These are phyloP conservation scores for Debaryomyces singareniensis DNA, from an alignment of 1,139 yeast species.

Conservation along the genomic window DNA sequence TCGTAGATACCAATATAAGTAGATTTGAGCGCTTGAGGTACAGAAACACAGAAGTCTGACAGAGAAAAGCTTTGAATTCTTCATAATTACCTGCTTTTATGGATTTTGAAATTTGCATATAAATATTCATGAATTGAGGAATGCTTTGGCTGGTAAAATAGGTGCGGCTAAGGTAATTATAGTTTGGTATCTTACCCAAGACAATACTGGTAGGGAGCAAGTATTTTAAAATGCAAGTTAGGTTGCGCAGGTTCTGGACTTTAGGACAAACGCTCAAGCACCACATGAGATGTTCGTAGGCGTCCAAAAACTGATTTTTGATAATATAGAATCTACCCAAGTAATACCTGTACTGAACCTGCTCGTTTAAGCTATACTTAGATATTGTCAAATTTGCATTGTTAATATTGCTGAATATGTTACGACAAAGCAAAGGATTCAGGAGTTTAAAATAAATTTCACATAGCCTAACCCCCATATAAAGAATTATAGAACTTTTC, in stretches of 20 bases:
- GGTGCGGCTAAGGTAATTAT: slow-evolving; percentile 14
- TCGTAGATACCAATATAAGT: slow-evolving; percentile 18
- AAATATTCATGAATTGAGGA: slow-evolving; percentile 28
- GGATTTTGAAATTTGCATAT: slow-evolving; percentile 26
- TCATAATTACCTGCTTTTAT: slow-evolving; percentile 36
- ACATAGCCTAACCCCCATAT: slow-evolving; percentile 54
- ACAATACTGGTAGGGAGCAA: slow-evolving; percentile 54
- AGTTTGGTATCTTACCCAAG: slow-evolving; percentile 45
- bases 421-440: slow-evolving; percentile 65
- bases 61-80: slow-evolving; percentile 23
- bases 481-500: slow-evolving; percentile 38
- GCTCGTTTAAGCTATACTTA: slow-evolving; percentile 43
- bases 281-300: slow-evolving; percentile 59
- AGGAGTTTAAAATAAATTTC: slow-evolving; percentile 55
- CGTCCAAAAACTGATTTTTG: slow-evolving; percentile 50
- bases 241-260: slow-evolving; percentile 19
- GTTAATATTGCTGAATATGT: slow-evolving; percentile 69
- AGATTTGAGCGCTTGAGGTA: slow-evolving; percentile 32
- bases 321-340: slow-evolving; percentile 61
- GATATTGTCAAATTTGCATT: slow-evolving; percentile 46
- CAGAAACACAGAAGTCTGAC: slow-evolving; percentile 15
- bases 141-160: slow-evolving; percentile 10
- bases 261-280: slow-evolving; percentile 45
- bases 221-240: slow-evolving; percentile 39
- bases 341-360: slow-evolving; percentile 61